Base-by-base conservation (phyloP, 768 basidiomycete genomes). In the Polyporus arcularius region DNA sequence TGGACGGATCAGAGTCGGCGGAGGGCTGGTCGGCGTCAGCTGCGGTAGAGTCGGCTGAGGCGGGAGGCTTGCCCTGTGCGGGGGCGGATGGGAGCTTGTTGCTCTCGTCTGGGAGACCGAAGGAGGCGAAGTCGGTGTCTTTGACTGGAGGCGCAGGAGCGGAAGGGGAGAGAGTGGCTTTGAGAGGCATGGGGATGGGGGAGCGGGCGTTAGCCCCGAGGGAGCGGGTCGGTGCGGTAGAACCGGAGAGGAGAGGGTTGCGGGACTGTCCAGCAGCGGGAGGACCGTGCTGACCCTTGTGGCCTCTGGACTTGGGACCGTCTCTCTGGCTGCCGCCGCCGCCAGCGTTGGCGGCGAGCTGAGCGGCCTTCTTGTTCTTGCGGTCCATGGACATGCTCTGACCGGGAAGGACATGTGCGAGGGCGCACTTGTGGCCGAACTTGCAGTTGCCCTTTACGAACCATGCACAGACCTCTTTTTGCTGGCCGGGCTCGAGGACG, bases 351-450 rank as follows among this genome's bases (percentile, higher is more conserved):
- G 79, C 77, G 3, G 87, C 85, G 32, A 82, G 72, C 68, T 93
- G 92, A 0, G 92, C 92, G 14, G 90, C 87, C 72, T 93, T 93
- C 79, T 98, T 98, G 79, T 98, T 98, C 83, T 97, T 96, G 67
- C 95, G 79, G 70, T 98, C 96, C 92, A 96, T 96, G 7, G 89
- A 84, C 86, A 96, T 90, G 70, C 83, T 88, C 77, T 98, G 94
- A 9, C 96, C 96, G 1, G 96, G 96, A 8, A 95, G 81, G 55
- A 99, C 81, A 72, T 98, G 96, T 0, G 95, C 95, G 41, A 98
- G 85, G 3, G 96, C 96, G 68, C 96, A 96, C 72, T 98, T 81
- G 68, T 80, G 86, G 6, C 81, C 88, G 64, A 89, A 89, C 71
- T 87, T 88, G 79, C 88, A 89, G 65, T 92, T 96, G 0, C 96